Percentiles rank a stretch among this genome's conserved stretches.
Evolutionary conservation across 108 stramenopile species (phyloP).

Genomic region (Pseudonitzschia pungens): DNA sequence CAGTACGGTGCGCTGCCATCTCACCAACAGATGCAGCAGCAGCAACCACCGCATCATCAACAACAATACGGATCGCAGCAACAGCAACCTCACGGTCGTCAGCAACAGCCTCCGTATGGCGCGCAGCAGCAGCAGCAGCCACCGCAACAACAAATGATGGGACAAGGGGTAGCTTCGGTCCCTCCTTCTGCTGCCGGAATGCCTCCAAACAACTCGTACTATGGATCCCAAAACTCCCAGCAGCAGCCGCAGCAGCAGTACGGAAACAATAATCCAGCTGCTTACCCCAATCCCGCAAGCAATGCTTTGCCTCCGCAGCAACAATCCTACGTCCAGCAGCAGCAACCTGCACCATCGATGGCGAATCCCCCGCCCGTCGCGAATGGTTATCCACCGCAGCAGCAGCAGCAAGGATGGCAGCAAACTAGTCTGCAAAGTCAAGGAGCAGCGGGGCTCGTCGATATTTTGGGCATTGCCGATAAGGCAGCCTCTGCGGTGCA

Average conservation of each 20-base stretch:
- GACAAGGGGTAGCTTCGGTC: neutral
- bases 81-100: slow-evolving; percentile 24
- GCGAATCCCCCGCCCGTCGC: neutral
- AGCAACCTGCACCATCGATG: neutral
- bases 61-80: slow-evolving; percentile 16
- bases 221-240: neutral
- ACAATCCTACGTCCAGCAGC: neutral
- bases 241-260: slow-evolving; percentile 13
- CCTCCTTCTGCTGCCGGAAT: neutral
- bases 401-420: slow-evolving; percentile 1
- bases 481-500: slow-evolving; percentile 75
- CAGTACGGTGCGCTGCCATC: slow-evolving; percentile 3
- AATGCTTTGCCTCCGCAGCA: neutral
- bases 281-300: neutral
- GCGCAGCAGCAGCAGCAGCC: slow-evolving; percentile 30
- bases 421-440: neutral
- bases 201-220: slow-evolving; percentile 9
- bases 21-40: slow-evolving; percentile 19
- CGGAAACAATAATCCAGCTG: neutral
- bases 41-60: slow-evolving; percentile 17
- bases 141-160: neutral
- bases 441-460: slow-evolving; percentile 27
- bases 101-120: slow-evolving; percentile 17
- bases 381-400: neutral
- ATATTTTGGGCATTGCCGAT: slow-evolving; percentile 76